Evolutionary conservation across 2,329 filamentous ascomycete species (phyloP).

Genomic region (Rhinocladiella mackenziei): DNA sequence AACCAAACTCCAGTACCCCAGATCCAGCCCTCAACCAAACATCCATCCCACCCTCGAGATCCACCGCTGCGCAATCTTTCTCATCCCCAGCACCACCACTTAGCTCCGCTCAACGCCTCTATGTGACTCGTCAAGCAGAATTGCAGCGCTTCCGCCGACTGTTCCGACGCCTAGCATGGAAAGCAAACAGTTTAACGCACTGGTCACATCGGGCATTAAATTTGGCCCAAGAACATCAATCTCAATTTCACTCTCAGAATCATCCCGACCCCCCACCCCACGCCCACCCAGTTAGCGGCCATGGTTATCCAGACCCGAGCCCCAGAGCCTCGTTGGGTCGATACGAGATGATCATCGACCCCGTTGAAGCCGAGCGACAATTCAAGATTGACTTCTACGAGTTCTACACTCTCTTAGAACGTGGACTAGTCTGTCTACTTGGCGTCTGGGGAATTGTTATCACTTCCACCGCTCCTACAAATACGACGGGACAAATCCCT

Average conservation of each 20-base stretch:
- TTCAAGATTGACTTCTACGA: conserved; percentile 77
- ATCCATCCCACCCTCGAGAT: too few relatives aligned
- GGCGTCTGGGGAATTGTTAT: conserved; percentile 59
- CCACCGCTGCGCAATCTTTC: too few relatives aligned
- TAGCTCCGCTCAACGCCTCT: conserved; percentile 17
- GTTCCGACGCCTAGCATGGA: conserved; percentile 23
- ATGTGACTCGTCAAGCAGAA: conserved; percentile 13
- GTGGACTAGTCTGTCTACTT: conserved; percentile 65
- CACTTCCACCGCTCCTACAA: conserved; percentile 33
- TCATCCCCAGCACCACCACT: background rate
- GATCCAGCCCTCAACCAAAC: background rate
- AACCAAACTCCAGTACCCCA: background rate
- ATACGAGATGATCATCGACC: conserved; percentile 22
- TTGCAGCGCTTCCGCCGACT: conserved; percentile 23
- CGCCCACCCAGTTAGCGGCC: background rate
- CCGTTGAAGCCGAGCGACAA: conserved; percentile 54
- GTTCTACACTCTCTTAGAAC: conserved; percentile 69
- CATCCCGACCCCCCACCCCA: background rate
- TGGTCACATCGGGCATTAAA: conserved; percentile 24
- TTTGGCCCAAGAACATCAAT: conserved; percentile 19
- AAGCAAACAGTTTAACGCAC: conserved; percentile 24
- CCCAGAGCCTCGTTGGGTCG: conserved; percentile 15
- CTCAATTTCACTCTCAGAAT: background rate
- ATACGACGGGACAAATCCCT: too few relatives aligned
- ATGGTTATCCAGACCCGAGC: background rate